These are phyloP conservation scores for Sporothrix phasma DNA, from an alignment of 2,329 filamentous ascomycete genomes.

Conservation along the genomic window DNA sequence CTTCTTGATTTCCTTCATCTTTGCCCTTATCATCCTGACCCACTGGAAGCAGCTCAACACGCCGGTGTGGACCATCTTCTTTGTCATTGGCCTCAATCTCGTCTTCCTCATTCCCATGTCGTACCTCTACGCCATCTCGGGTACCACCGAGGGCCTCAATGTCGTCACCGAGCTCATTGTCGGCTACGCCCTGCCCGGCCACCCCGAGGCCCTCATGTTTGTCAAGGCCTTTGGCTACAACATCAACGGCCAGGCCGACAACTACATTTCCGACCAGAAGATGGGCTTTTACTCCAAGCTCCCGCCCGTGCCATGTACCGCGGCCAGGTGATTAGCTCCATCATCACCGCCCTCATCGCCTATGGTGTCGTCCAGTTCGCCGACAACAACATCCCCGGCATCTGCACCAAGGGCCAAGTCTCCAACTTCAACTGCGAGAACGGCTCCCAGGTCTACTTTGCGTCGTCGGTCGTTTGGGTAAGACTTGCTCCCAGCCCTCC, in stretches of 20 bases:
- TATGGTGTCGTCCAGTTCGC: slow-evolving; percentile 29
- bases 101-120: slow-evolving; percentile 43
- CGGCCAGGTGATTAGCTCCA: slow-evolving; percentile 29
- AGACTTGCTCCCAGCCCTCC: not conserved
- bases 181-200: slow-evolving; percentile 39
- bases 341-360: slow-evolving; percentile 28
- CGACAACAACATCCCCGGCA: slow-evolving; percentile 22
- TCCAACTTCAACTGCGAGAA: slow-evolving; percentile 45
- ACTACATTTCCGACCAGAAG: slow-evolving; percentile 23
- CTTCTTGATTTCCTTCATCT: slow-evolving; percentile 35
- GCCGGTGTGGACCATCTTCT: slow-evolving; percentile 38
- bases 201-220: slow-evolving; percentile 43
- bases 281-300: slow-evolving; percentile 26
- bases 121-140: slow-evolving; percentile 44
- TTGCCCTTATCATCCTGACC: slow-evolving; percentile 37
- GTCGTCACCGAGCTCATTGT: slow-evolving; percentile 45
- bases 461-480: slow-evolving; percentile 46
- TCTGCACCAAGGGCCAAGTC: slow-evolving; percentile 39
- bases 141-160: slow-evolving; percentile 41
- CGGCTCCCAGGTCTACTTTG: slow-evolving; percentile 48
- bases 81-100: slow-evolving; percentile 38
- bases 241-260: slow-evolving; percentile 18
- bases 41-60: slow-evolving; percentile 42
- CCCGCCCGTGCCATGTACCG: slow-evolving; percentile 29
- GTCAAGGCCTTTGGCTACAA: slow-evolving; percentile 32